These are phyloP conservation scores for Trametes polyzona DNA, from an alignment of 1,284 basidiomycete species.

Conservation along the genomic window DNA sequence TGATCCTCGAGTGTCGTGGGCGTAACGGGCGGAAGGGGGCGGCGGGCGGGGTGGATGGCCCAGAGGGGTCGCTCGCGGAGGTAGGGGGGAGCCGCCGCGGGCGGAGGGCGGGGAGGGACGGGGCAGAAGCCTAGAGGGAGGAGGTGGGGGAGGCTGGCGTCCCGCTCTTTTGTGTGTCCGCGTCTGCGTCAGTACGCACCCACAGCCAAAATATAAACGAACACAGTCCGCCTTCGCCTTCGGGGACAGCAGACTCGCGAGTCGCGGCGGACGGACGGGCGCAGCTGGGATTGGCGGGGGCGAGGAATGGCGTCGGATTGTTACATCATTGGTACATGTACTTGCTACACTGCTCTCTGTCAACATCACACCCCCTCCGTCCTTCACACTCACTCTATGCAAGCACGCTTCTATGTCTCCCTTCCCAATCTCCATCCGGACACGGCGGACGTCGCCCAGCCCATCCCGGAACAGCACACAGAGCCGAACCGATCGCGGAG, in stretches of 20 bases:
- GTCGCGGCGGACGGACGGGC: background rate
- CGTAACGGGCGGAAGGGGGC: background rate
- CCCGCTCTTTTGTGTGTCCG: background rate
- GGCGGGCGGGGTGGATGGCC: background rate
- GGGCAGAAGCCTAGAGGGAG: slow-evolving; percentile 1
- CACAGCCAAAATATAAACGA: background rate
- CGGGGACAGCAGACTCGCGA: background rate
- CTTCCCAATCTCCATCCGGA: background rate
- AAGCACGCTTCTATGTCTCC: slow-evolving; percentile 4
- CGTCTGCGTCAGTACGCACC: too few relatives aligned
- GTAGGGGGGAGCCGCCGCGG: background rate
- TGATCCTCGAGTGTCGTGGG: too few relatives aligned
- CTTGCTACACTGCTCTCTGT: slow-evolving; percentile 14
- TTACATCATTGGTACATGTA: slow-evolving; percentile 12
- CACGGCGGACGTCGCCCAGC: background rate
- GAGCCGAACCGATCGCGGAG: background rate
- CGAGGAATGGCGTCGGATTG: slow-evolving; percentile 12
- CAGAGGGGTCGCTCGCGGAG: background rate
- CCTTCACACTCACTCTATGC: slow-evolving; percentile 10
- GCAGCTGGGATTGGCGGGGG: too few relatives aligned
- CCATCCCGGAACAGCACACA: too few relatives aligned
- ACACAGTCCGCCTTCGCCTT: background rate
- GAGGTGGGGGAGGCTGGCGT: slow-evolving; percentile 8
- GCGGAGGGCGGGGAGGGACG: background rate
- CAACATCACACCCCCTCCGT: slow-evolving; percentile 2